phyloP scores from a whole-genome alignment of 169 alveolate genomes.

The Eimeria necatrix region DNA sequence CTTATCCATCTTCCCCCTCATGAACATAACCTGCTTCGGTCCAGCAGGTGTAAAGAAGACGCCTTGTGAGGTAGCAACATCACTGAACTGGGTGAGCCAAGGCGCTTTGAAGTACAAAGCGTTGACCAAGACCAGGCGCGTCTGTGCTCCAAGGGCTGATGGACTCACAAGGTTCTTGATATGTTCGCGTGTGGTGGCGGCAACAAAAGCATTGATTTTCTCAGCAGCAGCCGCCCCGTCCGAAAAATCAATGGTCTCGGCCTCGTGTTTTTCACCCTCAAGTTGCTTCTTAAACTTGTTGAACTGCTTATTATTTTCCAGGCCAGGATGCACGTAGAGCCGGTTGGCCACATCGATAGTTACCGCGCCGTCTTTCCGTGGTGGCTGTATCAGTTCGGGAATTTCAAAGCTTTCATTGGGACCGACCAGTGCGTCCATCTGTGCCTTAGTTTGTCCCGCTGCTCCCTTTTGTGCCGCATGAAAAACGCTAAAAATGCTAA shows the following conservation, averaged over 20 bases:
- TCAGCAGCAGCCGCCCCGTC: slow-evolving; percentile 61
- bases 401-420: slow-evolving; percentile 28
- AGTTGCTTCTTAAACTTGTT: not conserved
- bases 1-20: slow-evolving; percentile 57
- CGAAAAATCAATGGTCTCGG: slow-evolving; percentile 13
- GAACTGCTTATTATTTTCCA: slow-evolving; percentile 59
- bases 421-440: slow-evolving; percentile 74
- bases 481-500: slow-evolving; percentile 65
- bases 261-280: slow-evolving; percentile 40
- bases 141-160: slow-evolving; percentile 27
- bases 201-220: slow-evolving; percentile 64
- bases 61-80: not conserved
- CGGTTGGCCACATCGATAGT: slow-evolving; percentile 58
- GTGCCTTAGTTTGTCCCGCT: slow-evolving; percentile 50
- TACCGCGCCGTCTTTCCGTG: slow-evolving; percentile 17
- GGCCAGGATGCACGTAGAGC: slow-evolving; percentile 66
- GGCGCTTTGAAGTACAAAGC: slow-evolving; percentile 72
- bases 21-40: slow-evolving; percentile 40
- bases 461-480: slow-evolving; percentile 72
- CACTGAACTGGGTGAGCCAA: slow-evolving; percentile 58
- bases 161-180: slow-evolving; percentile 43
- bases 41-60: slow-evolving; percentile 50
- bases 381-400: slow-evolving; percentile 59
- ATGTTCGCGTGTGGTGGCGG: slow-evolving; percentile 56
- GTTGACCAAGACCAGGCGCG: slow-evolving; percentile 75